Evolutionary conservation across 257 asterid genomes (phyloP).

Genomic region (Solanum etuberosum): DNA sequence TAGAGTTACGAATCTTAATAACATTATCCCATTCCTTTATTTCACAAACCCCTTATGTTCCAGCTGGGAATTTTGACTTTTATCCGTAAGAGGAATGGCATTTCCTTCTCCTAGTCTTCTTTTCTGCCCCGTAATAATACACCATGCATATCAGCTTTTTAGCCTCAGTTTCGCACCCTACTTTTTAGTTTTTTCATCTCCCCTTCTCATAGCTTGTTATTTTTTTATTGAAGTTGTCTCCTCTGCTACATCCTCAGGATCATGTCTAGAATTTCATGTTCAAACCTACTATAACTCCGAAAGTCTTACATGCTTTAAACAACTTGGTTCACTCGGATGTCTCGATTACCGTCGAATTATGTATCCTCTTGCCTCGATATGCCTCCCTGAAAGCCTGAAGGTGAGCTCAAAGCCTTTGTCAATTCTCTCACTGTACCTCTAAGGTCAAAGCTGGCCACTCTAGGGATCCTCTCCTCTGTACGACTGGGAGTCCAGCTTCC

Average conservation of each 20-base stretch:
- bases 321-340: not conserved
- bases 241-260: not conserved
- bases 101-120: not conserved
- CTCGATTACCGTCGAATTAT: not conserved
- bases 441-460: not conserved
- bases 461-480: not conserved
- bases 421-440: not conserved
- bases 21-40: not conserved
- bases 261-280: not conserved
- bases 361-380: not conserved
- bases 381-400: not conserved
- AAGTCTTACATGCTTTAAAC: not conserved
- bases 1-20: not conserved
- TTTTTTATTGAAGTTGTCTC: not conserved
- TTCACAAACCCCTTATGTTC: not conserved
- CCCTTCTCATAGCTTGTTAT: not conserved
- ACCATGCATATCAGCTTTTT: not conserved
- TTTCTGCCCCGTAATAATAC: not conserved
- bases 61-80: not conserved
- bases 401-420: not conserved
- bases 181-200: not conserved
- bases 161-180: not conserved
- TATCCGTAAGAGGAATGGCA: not conserved
- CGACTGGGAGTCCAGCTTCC: not conserved
- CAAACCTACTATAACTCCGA: not conserved